Conservation (phyloP, 176 grass and related monocot species). For the Phoenix dactylifera region DNA sequence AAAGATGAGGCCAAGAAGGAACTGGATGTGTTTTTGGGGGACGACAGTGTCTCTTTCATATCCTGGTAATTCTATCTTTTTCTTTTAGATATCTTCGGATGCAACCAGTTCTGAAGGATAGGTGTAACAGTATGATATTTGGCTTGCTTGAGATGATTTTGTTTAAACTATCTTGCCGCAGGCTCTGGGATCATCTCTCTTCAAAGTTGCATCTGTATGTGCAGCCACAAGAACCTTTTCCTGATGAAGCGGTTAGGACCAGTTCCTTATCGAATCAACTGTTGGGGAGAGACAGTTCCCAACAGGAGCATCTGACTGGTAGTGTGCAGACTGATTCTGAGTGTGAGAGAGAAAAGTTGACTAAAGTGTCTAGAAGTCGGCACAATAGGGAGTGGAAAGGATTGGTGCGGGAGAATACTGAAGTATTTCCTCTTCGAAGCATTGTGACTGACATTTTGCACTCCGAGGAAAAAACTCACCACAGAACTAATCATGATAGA, state of each 20-base stretch:
- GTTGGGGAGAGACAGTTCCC: constrained; percentile 25
- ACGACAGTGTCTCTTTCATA: constrained; percentile 65
- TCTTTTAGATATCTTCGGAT: constrained; percentile 4
- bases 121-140: neutral
- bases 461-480: constrained; percentile 44
- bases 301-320: constrained; percentile 15
- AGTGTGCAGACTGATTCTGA: constrained; percentile 35
- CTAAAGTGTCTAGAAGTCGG: constrained; percentile 27
- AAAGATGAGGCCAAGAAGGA: constrained; percentile 57
- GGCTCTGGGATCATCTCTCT: constrained; percentile 97
- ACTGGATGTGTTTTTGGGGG: constrained; percentile 65
- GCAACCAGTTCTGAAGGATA: neutral
- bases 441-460: constrained; percentile 68
- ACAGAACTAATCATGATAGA: constrained; percentile 31
- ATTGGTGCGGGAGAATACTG: constrained; percentile 31
- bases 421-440: constrained; percentile 69
- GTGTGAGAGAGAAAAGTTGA: constrained; percentile 29
- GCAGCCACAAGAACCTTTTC: constrained; percentile 29
- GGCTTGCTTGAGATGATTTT: too few relatives aligned
- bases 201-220: constrained; percentile 67
- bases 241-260: constrained; percentile 16
- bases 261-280: constrained; percentile 18
- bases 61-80: constrained; percentile 48
- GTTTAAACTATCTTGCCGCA: constrained; percentile 19
- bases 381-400: constrained; percentile 67